Percentiles rank a stretch among this genome's conserved stretches.
Evolutionary conservation across 495 filamentous ascomycete species (phyloP).

Genomic region (Penicillium coffeae): DNA sequence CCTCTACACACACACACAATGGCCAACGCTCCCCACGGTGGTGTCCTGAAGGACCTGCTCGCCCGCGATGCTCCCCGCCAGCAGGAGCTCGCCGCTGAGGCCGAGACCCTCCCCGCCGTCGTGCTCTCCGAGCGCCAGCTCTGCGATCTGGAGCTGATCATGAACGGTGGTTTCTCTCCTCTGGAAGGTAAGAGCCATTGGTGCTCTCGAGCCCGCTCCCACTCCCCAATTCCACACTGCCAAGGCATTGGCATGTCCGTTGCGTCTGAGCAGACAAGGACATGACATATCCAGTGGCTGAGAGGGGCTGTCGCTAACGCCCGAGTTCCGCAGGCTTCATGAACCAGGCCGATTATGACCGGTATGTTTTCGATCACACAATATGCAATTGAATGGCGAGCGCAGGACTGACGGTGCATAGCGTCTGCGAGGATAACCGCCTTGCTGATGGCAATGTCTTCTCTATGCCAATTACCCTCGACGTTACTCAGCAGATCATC

Average conservation of each 20-base stretch:
- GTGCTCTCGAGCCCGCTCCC: too few species aligned
- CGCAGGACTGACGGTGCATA: slow-evolving; percentile 30
- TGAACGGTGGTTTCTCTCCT: slow-evolving; percentile 95
- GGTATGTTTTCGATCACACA: slow-evolving; percentile 60
- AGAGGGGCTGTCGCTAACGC: slow-evolving; percentile 20
- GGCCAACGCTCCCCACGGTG: slow-evolving; percentile 89
- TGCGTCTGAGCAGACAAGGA: too few species aligned
- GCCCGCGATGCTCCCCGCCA: slow-evolving; percentile 82
- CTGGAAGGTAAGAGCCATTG: slow-evolving; percentile 71
- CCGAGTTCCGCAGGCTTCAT: slow-evolving; percentile 70
- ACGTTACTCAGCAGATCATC: slow-evolving; percentile 71
- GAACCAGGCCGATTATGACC: slow-evolving; percentile 93
- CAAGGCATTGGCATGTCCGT: too few species aligned
- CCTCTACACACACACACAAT: slow-evolving; percentile 36
- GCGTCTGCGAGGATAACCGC: slow-evolving; percentile 82
- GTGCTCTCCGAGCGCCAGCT: slow-evolving; percentile 87
- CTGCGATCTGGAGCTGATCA: slow-evolving; percentile 93
- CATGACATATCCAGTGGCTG: too few species aligned
- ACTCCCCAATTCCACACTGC: slow-evolving; percentile 1
- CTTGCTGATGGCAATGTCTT: slow-evolving; percentile 89
- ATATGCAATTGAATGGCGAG: slow-evolving; percentile 10
- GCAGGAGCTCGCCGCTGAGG: slow-evolving; percentile 71
- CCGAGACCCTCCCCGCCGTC: slow-evolving; percentile 81
- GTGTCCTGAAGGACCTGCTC: slow-evolving; percentile 93
- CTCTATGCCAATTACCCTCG: slow-evolving; percentile 94